Evolutionary conservation across 148 eudicot species (phyloP), one percentile per base, ranked within the genome.

Genomic region (Fallopia convolvulus): DNA sequence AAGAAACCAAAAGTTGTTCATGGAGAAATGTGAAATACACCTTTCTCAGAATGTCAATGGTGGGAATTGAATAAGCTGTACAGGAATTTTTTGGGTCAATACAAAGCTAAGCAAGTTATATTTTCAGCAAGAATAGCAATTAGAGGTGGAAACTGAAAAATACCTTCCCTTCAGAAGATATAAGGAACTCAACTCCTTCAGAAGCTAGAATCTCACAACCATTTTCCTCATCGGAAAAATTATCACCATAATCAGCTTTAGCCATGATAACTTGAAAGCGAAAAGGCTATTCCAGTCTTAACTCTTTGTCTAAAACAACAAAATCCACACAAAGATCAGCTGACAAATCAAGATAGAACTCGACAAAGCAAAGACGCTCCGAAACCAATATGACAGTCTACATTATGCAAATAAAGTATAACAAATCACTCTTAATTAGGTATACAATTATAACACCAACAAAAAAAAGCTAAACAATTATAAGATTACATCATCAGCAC

Each of bases 111-210:
- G 18, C 60, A 15, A 55, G 2, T 55, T 55, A n/a, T n/a, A 55
- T 6, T 26, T 14, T 21, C 32, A 58, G 65, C 65, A 58, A 58
- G 33, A 58, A 56, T 53, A 39, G 36, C 21, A 74, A 56, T 21
- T 21, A 55, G 68, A 56, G 20, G 70, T 32, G 36, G 33, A 68
- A 68, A 33, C 21, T 17, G 44, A 6, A 68, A 68, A 3, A 23
- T 83, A 88, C 91, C 91, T 83, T 79, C 70, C 81, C 86, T 70
- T 70, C 80, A 76, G 86, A 77, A 56, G 82, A 81, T 75, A 76
- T 12, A 74, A 88, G 91, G 72, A 78, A 86, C 66, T 83, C 74
- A 66, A 88, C 85, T 26, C 89, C 85, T 65, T 79, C 74, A 36
- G 83, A 79, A 77, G 81, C 80, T 74, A 88, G 65, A 20, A 83